Evolutionary conservation across 805 yeast species (phyloP).

Genomic region (Candida manassasensis): DNA sequence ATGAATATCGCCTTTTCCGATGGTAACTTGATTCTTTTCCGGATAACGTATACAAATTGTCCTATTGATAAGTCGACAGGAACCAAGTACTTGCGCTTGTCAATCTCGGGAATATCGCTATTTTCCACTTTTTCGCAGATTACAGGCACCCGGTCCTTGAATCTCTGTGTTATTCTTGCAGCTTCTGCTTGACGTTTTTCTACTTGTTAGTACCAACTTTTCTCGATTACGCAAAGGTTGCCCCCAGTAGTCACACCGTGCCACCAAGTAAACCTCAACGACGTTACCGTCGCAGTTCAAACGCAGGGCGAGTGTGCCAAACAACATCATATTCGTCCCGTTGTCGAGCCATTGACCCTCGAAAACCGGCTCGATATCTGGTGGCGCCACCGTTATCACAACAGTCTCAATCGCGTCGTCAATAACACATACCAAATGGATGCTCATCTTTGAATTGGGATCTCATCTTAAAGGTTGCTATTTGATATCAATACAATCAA

Average conservation of each 20-base stretch:
- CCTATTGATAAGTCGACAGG: conserved; percentile 97
- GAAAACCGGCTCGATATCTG: too few relatives aligned
- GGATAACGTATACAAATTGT: conserved; percentile 94
- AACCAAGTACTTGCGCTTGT: conserved; percentile 93
- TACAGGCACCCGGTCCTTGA: conserved; percentile 89
- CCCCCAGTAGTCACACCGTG: too few relatives aligned
- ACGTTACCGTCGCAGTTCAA: too few relatives aligned
- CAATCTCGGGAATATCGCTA: conserved; percentile 92
- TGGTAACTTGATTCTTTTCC: conserved; percentile 92
- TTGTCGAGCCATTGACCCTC: too few relatives aligned
- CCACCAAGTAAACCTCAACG: too few relatives aligned
- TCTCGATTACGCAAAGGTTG: too few relatives aligned
- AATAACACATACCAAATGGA: conserved; percentile 76
- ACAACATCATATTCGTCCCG: too few relatives aligned
- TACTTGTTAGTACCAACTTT: conserved; percentile 17
- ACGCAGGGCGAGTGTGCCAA: too few relatives aligned
- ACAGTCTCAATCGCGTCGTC: too few relatives aligned
- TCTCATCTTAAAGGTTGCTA: conserved; percentile 50
- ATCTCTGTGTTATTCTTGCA: conserved; percentile 81
- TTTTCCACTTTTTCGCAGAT: conserved; percentile 97
- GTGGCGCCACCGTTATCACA: too few relatives aligned
- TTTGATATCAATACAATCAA: neutral
- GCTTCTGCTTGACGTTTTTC: conserved; percentile 96
- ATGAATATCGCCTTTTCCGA: conserved; percentile 97
- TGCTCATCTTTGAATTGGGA: conserved; percentile 94